phyloP scores from a whole-genome alignment of 805 yeast genomes.

The Suhomyces vadensis region DNA sequence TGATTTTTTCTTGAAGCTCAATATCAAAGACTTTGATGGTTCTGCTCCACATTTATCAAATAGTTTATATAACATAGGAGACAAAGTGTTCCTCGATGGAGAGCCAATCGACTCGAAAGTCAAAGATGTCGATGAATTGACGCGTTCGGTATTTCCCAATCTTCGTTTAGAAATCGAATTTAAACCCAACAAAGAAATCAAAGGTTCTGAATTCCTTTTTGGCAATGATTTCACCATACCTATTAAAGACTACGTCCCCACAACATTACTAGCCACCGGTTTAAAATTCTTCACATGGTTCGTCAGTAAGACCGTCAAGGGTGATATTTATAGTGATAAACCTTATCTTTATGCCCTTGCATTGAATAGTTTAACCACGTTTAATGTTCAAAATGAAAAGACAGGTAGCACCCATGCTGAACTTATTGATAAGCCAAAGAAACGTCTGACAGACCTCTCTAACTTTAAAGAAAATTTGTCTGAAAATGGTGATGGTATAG shows the following conservation, averaged over 20 bases:
- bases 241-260: slow-evolving; percentile 57
- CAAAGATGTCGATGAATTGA: slow-evolving; percentile 7
- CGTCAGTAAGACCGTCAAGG: slow-evolving; percentile 65
- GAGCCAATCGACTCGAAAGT: slow-evolving; percentile 11
- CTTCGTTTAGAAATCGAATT: slow-evolving; percentile 38
- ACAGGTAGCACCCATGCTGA: not conserved
- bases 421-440: slow-evolving; percentile 10
- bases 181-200: slow-evolving; percentile 43
- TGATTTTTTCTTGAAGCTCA: slow-evolving; percentile 38
- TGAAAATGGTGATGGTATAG: slow-evolving; percentile 20
- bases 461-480: slow-evolving; percentile 28
- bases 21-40: slow-evolving; percentile 51
- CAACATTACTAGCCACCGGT: slow-evolving; percentile 48
- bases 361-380: slow-evolving; percentile 54
- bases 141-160: slow-evolving; percentile 23
- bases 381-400: slow-evolving; percentile 28
- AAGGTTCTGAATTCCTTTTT: slow-evolving; percentile 57
- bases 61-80: slow-evolving; percentile 34
- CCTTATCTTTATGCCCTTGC: slow-evolving; percentile 68
- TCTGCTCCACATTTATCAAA: slow-evolving; percentile 34
- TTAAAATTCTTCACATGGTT: slow-evolving; percentile 55
- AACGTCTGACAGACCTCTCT: slow-evolving; percentile 6
- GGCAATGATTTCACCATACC: slow-evolving; percentile 71
- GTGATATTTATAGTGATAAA: slow-evolving; percentile 58
- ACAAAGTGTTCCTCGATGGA: slow-evolving; percentile 27